Base-by-base conservation (phyloP, 1,139 yeast genomes). In the Candida sanyaensis region DNA sequence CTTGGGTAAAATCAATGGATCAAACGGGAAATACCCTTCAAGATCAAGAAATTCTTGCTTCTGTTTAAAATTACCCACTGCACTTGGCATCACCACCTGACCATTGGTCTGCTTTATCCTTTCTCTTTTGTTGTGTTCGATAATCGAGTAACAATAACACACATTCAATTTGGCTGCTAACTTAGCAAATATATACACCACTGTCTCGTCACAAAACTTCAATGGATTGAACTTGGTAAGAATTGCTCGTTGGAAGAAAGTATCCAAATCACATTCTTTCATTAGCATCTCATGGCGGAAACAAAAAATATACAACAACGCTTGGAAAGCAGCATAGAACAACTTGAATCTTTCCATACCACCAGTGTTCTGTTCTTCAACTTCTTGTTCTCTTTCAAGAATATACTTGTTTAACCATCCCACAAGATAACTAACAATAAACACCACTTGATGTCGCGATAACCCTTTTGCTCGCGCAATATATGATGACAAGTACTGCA, bases 21-120 rank as follows among this genome's bases (percentile, higher is more conserved):
- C 99, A 64, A 89, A 93, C 10, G 99, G 99, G 68, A 93, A 93
- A 64, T 90, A 93, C 11, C 95, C 92, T 63, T 91, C 97, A 47
- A 91, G 72, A 62, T 90, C 96, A 55, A 88, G 80, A 62, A 89
- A 90, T 61, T 91, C 97, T 62, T 88, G 93, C 60, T 81, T 80
- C 52, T 69, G 79, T 47, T 64, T 73, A 53, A 83, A 79, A 41
- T 71, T 71, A 1, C 73, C 70, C 28, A 68, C 65, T 0, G 72
- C 60, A 3, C 71, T 62, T 30, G 72, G 73, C 47, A 65, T 58
- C 4, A 49, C 46, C 7, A 58, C 49, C 10, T 56, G 46, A 4
- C 66, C 69, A 47, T 63, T 69, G 24, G 69, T 65, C 51, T 68
- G 77, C 27, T 72, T 53, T 71, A 75, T 73, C 55, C 77, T 65